Base-by-base conservation (phyloP, 495 filamentous ascomycete species). In the Aspergillus funiculosus region DNA sequence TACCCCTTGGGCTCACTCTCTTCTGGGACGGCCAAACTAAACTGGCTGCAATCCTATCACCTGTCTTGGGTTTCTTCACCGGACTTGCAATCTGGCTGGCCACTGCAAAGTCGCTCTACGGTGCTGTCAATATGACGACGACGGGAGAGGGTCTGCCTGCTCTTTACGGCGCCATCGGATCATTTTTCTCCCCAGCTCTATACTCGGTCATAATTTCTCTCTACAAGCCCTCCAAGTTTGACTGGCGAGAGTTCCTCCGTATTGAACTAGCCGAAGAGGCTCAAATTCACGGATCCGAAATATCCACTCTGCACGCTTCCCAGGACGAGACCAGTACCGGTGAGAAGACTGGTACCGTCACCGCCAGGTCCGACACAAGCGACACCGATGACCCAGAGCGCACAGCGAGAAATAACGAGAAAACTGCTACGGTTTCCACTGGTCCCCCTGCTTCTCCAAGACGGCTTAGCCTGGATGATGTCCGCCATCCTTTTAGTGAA, bases 231-330 rank as follows among this genome's bases (percentile, higher is more conserved):
- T 65, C 64, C 25, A 54, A 43, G n/a, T 74, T 74, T 41, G 70
- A 74, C 50, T 74, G 70, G 71, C 63, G 71, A 10, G 61, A 67
- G 27, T 74, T 74, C 43, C 58, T 74, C 0, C 69, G 67, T n/a
- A 63, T 66, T n/a, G 60, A 67, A 38, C 50, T 62, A 4, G 52
- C 54, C 10, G 57, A 61, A n/a, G 51, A 61, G 36, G 51, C 47
- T 11, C 41, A 57, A 24, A 37, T 58, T 4, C 54, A 60, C 19
- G 19, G 48, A 5, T 2, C 25, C n/a, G 9, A 51, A 21, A 5
- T 13, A 18, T 39, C 44, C 18, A 18, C 30, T 22, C 8, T 24
- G 9, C 18, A 27, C 15, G 13, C 2, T n/a, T 6, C 30, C 13
- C 14, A 34, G 30, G 30, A 34, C 9, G 43, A 28, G 5, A 14